Base-by-base conservation (phyloP, 2,329 filamentous ascomycete species). In the Lecanoromycetidae sp. region DNA sequence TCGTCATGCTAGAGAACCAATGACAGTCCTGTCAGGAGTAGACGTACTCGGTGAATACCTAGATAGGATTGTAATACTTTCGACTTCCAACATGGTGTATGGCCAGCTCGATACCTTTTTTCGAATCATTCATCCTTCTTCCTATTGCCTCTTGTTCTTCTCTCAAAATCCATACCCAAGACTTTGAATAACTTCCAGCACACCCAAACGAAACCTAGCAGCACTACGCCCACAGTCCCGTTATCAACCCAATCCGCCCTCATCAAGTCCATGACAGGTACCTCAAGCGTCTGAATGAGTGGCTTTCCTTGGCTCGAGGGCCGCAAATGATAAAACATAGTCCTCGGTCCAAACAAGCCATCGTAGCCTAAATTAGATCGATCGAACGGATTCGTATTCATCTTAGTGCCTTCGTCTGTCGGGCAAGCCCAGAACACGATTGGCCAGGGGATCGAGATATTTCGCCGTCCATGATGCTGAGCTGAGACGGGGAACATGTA, bases 351-450 rank as follows among this genome's bases (percentile, higher is more conserved):
- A 61, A 95, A 95, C 7, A 93, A 64, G 0, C 74, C 76, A 54
- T 95, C 90, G 61, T 88, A 95, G 1, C 87, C 88, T n/a, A 95
- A 58, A 58, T 86, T 77, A n/a, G 73, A 68, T 5, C 85, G 72
- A 61, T 95, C 88, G 63, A 96, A 96, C 0, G 90, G 90, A 58
- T 84, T 94, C 4, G 72, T 75, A 0, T 75, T 64, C 64, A 90
- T 84, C 57, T 84, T 82, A 1, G 72, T 72, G 1, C 75, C 77
- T 27, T 66, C 64, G 30, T 68, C 62, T 0, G 80, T 76, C 6
- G 75, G 71, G 59, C 90, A 96, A 0, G 87, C 87, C 88, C 88
- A 95, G 68, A 95, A 95, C 0, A 95, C 75, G 0, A 77, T 75
- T 0, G 90, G 90, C 68, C 83, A 88, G 0, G 90, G 84, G 0